Base-by-base conservation (phyloP, 1,284 basidiomycete genomes). In the Coniophora puteana region DNA sequence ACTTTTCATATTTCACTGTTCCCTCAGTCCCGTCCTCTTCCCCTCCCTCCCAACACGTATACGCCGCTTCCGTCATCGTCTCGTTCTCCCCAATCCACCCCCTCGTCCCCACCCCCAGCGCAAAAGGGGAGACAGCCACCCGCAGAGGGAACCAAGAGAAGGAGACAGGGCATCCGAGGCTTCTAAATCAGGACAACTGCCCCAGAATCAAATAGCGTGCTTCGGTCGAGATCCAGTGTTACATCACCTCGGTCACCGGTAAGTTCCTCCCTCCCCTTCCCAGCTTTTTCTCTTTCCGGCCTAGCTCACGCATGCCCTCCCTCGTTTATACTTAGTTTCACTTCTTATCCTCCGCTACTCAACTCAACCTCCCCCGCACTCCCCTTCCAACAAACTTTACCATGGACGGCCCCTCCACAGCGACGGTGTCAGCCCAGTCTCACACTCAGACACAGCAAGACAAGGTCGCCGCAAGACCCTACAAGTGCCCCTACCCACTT, bases 401-500 rank as follows among this genome's bases (percentile, higher is more conserved):
- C n/a, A n/a, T n/a, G n/a, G n/a, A 35, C 21, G 8, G n/a, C n/a
- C 24, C 36, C 8, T 43, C 36, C 44, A 40, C 42, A 3, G 27
- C 58, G 31, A 59, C 63, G 57, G 59, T 63, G n/a, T n/a, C 8
- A 13, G 44, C 24, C 17, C 47, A 21, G 18, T n/a, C 41, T 4
- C 43, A 33, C 6, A 41, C 48, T 14, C 31, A 45, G 14, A 17
- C 37, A 12, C 33, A 43, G 0, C 52, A 61, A 35, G 81, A 83
- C 47, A 83, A 83, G 60, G 59, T 68, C 40, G 68, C 74, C 24
- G 76, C 89, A 2, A 74, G 92, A 41, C 93, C 93, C 0, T 97
- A 96, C 80, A 96, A 95, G 59, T 97, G 93, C 62, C 92, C 92
- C 31, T 95, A 93, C 62, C 83, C 83, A 1, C 72, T 89, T n/a